Conservation (phyloP, 1,284 basidiomycete genomes). For the Pyrrhoderma noxium region DNA sequence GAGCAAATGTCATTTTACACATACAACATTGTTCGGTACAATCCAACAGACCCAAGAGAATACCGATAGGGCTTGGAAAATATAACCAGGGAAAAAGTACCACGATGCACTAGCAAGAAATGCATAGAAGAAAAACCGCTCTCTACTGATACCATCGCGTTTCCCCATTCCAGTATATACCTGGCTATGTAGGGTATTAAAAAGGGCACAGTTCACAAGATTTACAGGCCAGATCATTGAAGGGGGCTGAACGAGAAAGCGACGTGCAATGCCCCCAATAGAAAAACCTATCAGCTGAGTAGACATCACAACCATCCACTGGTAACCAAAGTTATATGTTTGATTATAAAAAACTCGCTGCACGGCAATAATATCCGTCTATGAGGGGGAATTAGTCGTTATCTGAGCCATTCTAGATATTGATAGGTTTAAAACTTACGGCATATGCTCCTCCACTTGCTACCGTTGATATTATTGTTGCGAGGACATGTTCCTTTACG, state of each 20-base stretch:
- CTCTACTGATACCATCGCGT: constrained; percentile 28
- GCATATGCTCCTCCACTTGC: constrained; percentile 53
- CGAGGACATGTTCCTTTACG: constrained; percentile 38
- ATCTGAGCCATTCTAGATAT: constrained; percentile 17
- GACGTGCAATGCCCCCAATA: constrained; percentile 32
- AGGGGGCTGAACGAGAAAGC: constrained; percentile 34
- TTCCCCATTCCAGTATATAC: constrained; percentile 29
- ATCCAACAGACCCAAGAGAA: constrained; percentile 40
- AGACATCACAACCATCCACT: constrained; percentile 27
- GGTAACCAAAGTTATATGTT: constrained; percentile 24
- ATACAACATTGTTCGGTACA: constrained; percentile 24
- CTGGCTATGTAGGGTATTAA: constrained; percentile 34
- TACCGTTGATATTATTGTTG: constrained; percentile 46
- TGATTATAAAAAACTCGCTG: constrained; percentile 27
- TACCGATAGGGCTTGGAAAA: constrained; percentile 22
- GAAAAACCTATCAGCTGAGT: constrained; percentile 35
- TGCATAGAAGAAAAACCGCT: constrained; percentile 29
- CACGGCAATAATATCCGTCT: constrained; percentile 28
- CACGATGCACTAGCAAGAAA: constrained; percentile 27
- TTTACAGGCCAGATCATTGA: constrained; percentile 34
- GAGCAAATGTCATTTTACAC: neutral
- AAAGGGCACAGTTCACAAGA: constrained; percentile 36
- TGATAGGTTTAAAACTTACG: constrained; percentile 20
- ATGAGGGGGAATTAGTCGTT: constrained; percentile 10
- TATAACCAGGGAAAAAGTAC: constrained; percentile 38